Base-by-base conservation (phyloP, 371 early-diverging fungal genomes). In the Chytridium lagenaria region DNA sequence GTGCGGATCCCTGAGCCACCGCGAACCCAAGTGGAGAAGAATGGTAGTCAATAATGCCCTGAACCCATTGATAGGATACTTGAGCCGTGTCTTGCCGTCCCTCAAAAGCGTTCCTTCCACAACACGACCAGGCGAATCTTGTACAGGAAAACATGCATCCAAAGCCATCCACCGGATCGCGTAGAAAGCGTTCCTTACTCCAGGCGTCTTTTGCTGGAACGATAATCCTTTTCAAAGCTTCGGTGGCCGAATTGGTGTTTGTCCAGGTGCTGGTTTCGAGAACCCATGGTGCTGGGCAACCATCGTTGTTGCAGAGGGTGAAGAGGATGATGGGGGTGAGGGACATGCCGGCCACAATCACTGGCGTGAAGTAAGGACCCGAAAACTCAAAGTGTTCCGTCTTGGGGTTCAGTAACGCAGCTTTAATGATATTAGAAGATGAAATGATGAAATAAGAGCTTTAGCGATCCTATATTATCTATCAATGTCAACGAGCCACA, bases 51-150 rank as follows among this genome's bases (percentile, higher is more conserved):
- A 61, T 61, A 93, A 57, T 23, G 91, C 83, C 38, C 83, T 78
- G 52, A 91, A 85, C 28, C 85, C 92, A 83, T 94, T 95, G 66
- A 92, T 82, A 68, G 88, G 89, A 81, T 96, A 96, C 40, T 70
- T 72, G 40, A 95, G 83, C 19, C 82, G 81, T 22, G 77, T 64
- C 31, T 80, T 72, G 23, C 94, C 94, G 73, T 90, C 86, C 34
- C 93, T 88, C 30, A 95, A 78, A 55, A 69, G 68, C n/a, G 89
- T 86, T 38, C 98, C 97, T 55, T 91, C 78, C 7, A 89, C 80
- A 36, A 77, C 78, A 16, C 78, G 73, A n/a, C 93, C 95, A 0
- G 96, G 96, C 94, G 66, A 7, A 87, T 80, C 59, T 85, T 78
- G 72, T 88, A 88, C 31, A 89, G 79, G 2, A 89, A 72, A 10